Base-by-base conservation (phyloP, 108 stramenopile genomes). In the Cyclotella distinguenda region DNA sequence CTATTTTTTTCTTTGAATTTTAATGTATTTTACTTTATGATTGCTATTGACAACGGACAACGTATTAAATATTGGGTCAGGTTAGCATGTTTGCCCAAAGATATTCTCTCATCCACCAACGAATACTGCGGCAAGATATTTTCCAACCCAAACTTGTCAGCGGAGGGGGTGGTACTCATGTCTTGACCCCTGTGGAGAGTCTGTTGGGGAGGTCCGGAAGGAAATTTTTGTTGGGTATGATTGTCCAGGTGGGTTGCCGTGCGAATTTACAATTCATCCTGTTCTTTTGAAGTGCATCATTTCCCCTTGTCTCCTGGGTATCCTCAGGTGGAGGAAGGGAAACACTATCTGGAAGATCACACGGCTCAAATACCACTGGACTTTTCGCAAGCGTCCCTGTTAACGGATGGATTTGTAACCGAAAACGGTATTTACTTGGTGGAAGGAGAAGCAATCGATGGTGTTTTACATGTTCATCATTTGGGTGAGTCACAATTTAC, bases 351-450 rank as follows among this genome's bases (percentile, higher is more conserved):
- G 43, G 93, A 94, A 75, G 93, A 94, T 73, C 73, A 68, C 23
- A 89, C 89, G 1, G 88, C 79, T 60, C 84, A 82, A 31, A 81
- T 94, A 4, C 85, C 76, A 19, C 51, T 94, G 19, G 61, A 82
- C 33, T 60, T 89, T 27, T 73, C 84, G 31, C 60, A 81, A 8
- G 80, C 83, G 3, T 64, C 73, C 9, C 42, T 77, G 0, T 27
- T 89, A 8, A 85, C 87, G 5, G 81, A 81, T 40, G 72, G 88
- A 13, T 89, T 93, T 61, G 67, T 92, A 39, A 86, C 93, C 15
- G 97, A 98, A 51, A 82, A 95, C 67, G 86, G 83, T 71, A 82
- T 95, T 34, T 83, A 94, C 6, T 70, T 98, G 46, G 88, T 95
- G 10, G 87, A 95, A 60, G 97, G 97, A 22, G 78, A 88, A 52